A percentile compares a stretch with the other conserved stretches of the same genome.
Conservation (phyloP, 495 filamentous ascomycete genomes). For the Talaromyces wortmannii region DNA sequence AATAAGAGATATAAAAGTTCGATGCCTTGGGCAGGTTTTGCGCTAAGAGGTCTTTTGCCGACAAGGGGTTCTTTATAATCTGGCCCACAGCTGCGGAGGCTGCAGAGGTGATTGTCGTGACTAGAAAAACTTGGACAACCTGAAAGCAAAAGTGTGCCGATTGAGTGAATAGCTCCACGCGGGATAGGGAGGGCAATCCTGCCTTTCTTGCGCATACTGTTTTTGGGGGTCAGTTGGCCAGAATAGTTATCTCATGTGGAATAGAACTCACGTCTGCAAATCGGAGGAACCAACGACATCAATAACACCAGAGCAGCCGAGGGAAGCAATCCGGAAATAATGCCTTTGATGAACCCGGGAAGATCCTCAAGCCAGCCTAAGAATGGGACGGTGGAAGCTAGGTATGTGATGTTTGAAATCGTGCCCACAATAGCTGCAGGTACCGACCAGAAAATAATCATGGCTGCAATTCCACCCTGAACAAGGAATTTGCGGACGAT, state of each 20-base stretch:
- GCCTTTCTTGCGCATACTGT: slow-evolving; percentile 64
- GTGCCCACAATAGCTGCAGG: slow-evolving; percentile 74
- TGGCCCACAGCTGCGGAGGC: slow-evolving; percentile 58
- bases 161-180: slow-evolving; percentile 79
- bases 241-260: background rate
- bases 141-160: slow-evolving; percentile 89
- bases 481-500: slow-evolving; percentile 62
- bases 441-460: slow-evolving; percentile 90
- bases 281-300: slow-evolving; percentile 80
- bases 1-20: slow-evolving; percentile 89
- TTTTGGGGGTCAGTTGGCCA: slow-evolving; percentile 17
- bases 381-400: slow-evolving; percentile 53
- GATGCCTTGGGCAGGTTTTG: slow-evolving; percentile 69
- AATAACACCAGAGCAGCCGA: slow-evolving; percentile 68
- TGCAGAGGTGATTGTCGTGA: slow-evolving; percentile 70
- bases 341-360: slow-evolving; percentile 61
- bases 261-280: slow-evolving; percentile 60
- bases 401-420: slow-evolving; percentile 72
- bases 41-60: slow-evolving; percentile 58
- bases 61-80: slow-evolving; percentile 59
- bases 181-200: slow-evolving; percentile 67
- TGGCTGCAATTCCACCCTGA: slow-evolving; percentile 58
- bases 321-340: slow-evolving; percentile 75
- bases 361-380: slow-evolving; percentile 65
- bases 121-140: slow-evolving; percentile 84